A percentile compares a stretch with the other conserved stretches of the same genome.
phyloP scores from a whole-genome alignment of 768 basidiomycete species.

The Phylloporus sp. region DNA sequence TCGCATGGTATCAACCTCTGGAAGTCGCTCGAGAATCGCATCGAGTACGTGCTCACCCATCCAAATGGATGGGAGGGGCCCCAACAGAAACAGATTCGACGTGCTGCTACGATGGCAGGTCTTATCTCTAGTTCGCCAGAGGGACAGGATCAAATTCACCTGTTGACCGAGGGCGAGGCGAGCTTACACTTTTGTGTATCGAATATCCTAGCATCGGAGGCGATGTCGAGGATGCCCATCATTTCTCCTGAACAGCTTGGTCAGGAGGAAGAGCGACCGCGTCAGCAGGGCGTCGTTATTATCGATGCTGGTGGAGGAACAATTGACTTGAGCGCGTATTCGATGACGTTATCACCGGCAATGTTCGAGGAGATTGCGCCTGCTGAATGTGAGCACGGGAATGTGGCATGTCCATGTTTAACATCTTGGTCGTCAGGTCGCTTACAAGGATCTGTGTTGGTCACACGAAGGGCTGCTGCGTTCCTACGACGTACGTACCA shows the following conservation, averaged over 20 bases:
- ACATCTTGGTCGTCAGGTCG: constrained; percentile 28
- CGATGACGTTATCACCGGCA: constrained; percentile 37
- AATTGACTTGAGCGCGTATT: constrained; percentile 41
- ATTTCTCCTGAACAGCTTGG: constrained; percentile 16
- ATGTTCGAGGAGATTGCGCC: constrained; percentile 38
- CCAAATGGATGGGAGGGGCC: constrained; percentile 65
- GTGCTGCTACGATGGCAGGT: constrained; percentile 49
- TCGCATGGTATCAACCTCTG: constrained; percentile 45
- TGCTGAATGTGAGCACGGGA: constrained; percentile 30
- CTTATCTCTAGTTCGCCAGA: constrained; percentile 40
- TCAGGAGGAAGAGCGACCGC: constrained; percentile 19
- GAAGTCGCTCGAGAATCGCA: constrained; percentile 38
- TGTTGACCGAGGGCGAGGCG: constrained; percentile 66
- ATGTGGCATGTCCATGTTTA: not conserved
- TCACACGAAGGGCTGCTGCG: constrained; percentile 32
- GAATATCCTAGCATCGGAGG: constrained; percentile 40
- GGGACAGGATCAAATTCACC: constrained; percentile 43
- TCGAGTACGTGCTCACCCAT: constrained; percentile 54
- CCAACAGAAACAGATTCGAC: constrained; percentile 55
- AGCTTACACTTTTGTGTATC: constrained; percentile 55
- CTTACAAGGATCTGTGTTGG: constrained; percentile 39
- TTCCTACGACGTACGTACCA: constrained; percentile 26
- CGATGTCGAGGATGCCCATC: constrained; percentile 16
- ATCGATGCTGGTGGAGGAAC: constrained; percentile 52
- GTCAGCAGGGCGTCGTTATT: constrained; percentile 37